Evolutionary conservation across 306 rosid species (phyloP).

Genomic region (Lathyrus oleraceus): DNA sequence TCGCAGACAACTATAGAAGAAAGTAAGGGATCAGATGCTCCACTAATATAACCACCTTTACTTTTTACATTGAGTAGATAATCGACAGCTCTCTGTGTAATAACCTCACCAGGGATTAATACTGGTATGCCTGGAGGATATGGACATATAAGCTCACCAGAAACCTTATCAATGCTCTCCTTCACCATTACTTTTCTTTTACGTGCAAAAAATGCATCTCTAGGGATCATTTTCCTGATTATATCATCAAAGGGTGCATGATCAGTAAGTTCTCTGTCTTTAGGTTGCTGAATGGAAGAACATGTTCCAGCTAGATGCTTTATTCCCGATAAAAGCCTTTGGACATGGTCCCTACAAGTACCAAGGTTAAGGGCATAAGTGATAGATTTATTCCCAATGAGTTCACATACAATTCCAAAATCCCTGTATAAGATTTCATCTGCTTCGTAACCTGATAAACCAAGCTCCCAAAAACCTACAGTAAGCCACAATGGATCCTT

Average conservation of each 20-base stretch:
- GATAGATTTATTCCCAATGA: slow-evolving; percentile 64
- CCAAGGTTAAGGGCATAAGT: slow-evolving; percentile 76
- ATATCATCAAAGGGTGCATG: slow-evolving; percentile 55
- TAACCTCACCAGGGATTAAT: slow-evolving; percentile 72
- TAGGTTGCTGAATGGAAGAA: slow-evolving; percentile 27
- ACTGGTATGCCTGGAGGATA: slow-evolving; percentile 90
- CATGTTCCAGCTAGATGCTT: slow-evolving; percentile 47
- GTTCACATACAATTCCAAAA: slow-evolving; percentile 67
- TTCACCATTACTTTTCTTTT: slow-evolving; percentile 57
- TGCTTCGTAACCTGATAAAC: slow-evolving; percentile 80
- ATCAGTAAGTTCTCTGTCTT: slow-evolving; percentile 27
- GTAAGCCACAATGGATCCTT: slow-evolving; percentile 77
- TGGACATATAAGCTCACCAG: slow-evolving; percentile 83
- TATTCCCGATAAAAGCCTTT: slow-evolving; percentile 61
- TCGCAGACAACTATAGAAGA: slow-evolving; percentile 66
- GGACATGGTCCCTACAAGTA: slow-evolving; percentile 61
- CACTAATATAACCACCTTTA: slow-evolving; percentile 62
- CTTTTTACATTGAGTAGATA: slow-evolving; percentile 64
- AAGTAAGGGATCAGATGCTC: slow-evolving; percentile 76
- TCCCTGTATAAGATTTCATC: slow-evolving; percentile 60
- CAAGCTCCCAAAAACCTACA: slow-evolving; percentile 68
- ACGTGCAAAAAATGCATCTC: slow-evolving; percentile 76
- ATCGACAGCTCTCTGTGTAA: slow-evolving; percentile 59
- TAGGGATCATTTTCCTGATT: slow-evolving; percentile 58
- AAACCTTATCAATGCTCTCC: slow-evolving; percentile 63